phyloP scores from a whole-genome alignment of 805 yeast species.

The Pichia rugopelliculosa region DNA sequence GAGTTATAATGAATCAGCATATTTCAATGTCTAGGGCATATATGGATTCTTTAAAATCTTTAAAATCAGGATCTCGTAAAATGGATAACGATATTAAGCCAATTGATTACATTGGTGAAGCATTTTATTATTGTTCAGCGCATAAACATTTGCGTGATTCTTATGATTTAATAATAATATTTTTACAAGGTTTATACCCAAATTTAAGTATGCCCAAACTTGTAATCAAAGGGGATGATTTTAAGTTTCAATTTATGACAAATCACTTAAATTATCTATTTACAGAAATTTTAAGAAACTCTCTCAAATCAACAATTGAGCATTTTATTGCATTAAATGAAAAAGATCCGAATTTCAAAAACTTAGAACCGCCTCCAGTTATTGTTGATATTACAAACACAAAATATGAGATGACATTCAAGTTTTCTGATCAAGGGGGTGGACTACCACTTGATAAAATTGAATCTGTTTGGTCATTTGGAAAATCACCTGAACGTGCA shows the following conservation, averaged over 20 bases:
- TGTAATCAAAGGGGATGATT: slow-evolving; percentile 66
- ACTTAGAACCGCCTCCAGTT: slow-evolving; percentile 56
- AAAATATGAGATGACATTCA: slow-evolving; percentile 58
- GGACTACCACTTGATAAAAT: slow-evolving; percentile 61
- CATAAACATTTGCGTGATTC: slow-evolving; percentile 55
- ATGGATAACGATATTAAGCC: slow-evolving; percentile 29
- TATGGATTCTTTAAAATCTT: slow-evolving; percentile 22
- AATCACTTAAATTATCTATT: slow-evolving; percentile 81
- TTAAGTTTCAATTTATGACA: slow-evolving; percentile 73
- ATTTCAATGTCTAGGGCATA: slow-evolving; percentile 66
- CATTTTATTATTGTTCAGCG: slow-evolving; percentile 74
- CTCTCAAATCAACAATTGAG: slow-evolving; percentile 72
- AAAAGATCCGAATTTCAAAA: slow-evolving; percentile 10
- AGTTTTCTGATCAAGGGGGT: slow-evolving; percentile 87
- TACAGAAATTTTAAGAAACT: slow-evolving; percentile 82
- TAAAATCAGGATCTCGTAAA: slow-evolving; percentile 34
- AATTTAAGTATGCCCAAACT: slow-evolving; percentile 62
- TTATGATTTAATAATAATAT: slow-evolving; percentile 40
- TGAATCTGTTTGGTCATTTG: slow-evolving; percentile 78
- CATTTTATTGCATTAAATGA: slow-evolving; percentile 29
- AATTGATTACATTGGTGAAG: slow-evolving; percentile 62
- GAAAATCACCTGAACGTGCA: slow-evolving; percentile 58
- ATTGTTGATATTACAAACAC: slow-evolving; percentile 65
- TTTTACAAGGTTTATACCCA: slow-evolving; percentile 48
- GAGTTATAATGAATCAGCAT: slow-evolving; percentile 91